Conservation (phyloP, 768 basidiomycete genomes). For the Coprinopsis strossmayeri region DNA sequence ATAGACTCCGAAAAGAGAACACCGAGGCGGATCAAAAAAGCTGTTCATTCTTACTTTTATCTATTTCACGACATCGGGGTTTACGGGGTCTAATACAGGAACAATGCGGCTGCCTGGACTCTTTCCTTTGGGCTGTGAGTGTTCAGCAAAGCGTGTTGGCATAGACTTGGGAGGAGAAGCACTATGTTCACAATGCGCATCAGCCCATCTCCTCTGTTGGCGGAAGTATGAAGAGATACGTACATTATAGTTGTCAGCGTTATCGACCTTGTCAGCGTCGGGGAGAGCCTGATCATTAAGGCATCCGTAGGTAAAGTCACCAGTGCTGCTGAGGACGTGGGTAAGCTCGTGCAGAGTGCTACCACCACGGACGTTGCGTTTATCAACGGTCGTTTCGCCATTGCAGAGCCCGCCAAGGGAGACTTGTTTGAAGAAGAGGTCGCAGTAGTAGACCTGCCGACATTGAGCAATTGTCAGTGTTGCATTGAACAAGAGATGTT, state of each 20-base stretch:
- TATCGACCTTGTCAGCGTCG: slow-evolving; percentile 23
- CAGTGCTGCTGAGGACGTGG: slow-evolving; percentile 33
- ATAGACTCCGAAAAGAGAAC: no score
- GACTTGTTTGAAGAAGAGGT: slow-evolving; percentile 42
- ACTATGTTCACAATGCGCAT: slow-evolving; percentile 18
- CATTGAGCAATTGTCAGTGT: neutral
- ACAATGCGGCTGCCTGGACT: no score
- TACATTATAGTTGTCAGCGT: slow-evolving; percentile 46
- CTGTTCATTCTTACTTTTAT: no score
- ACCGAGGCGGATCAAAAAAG: no score
- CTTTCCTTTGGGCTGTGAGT: no score
- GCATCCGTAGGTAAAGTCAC: slow-evolving; percentile 36
- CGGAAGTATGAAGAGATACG: slow-evolving; percentile 10
- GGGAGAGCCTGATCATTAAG: slow-evolving; percentile 32
- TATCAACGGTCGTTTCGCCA: slow-evolving; percentile 34
- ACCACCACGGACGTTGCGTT: slow-evolving; percentile 40
- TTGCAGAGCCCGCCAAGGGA: slow-evolving; percentile 31
- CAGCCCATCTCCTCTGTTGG: neutral
- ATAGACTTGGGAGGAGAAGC: slow-evolving; percentile 41
- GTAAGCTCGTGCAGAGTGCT: slow-evolving; percentile 43
- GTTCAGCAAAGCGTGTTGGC: slow-evolving; percentile 31
- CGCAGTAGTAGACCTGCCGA: slow-evolving; percentile 38
- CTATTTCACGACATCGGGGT: no score
- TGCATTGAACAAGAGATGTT: neutral
- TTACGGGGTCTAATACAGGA: no score